Base-by-base conservation (phyloP, 2,329 filamentous ascomycete genomes). In the Penicillium crustosum region DNA sequence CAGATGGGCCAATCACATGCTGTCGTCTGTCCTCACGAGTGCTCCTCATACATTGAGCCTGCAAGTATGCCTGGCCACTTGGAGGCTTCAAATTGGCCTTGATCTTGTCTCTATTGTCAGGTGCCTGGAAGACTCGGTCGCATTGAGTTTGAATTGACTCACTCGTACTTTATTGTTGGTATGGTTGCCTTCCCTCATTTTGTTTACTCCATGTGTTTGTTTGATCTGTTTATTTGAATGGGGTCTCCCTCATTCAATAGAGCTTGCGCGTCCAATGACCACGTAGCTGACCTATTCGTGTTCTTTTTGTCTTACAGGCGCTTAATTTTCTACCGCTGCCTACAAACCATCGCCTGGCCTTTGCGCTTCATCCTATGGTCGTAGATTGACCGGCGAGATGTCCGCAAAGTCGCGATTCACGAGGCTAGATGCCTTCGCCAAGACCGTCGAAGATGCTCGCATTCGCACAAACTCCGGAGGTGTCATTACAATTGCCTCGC, bases 361-460 rank as follows among this genome's bases (percentile, higher is more conserved):
- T 47, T 47, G 42, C 52, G 55, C 53, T 52, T 57, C 53, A 55
- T 59, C 57, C 58, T 66, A 73, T 72, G 70, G 62, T 69, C 64
- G 60, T 63, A 68, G 60, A 64, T 64, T 64, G 53, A 61, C 65
- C 60, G 57, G 63, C 63, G 67, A 64, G 42, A 97, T 97, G 94
- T 82, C 93, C 65, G 80, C 88, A 71, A 96, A 96, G 82, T 96
- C 91, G 68, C 88, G 94, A 76, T 97, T 99, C 75, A 96, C 90
- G 59, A 89, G 89, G 85, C 90, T 99, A 64, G 94, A 99, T 78
- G 94, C 94, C 83, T 99, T 99, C 76, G 96, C 93, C 51, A 99
- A 99, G 80, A 99, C 94, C 13, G 94, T 99, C 68, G 94, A 99
- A 76, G 94, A 99, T 86, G 94, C 95, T 66, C 87, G 94, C 69